phyloP scores from a whole-genome alignment of 345 rosid species.

The Syzygium oleosum region DNA sequence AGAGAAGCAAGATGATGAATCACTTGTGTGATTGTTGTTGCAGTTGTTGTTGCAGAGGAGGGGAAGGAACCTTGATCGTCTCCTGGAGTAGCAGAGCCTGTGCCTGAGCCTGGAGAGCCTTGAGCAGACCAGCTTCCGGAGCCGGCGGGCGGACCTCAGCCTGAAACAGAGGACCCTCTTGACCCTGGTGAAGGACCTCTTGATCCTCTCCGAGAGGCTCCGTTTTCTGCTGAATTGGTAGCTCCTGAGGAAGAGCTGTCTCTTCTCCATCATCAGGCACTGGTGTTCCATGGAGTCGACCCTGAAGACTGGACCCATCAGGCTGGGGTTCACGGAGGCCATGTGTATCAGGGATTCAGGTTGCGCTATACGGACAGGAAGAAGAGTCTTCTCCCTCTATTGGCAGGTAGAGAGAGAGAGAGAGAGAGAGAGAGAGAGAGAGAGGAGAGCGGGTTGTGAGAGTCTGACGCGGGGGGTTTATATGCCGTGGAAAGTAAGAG shows the following conservation, averaged over 20 bases:
- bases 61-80: conserved; percentile 28
- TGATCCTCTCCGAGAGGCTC: conserved; percentile 43
- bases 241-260: conserved; percentile 73
- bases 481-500: neutral
- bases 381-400: neutral
- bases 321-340: neutral
- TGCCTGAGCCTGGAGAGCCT: conserved; percentile 41
- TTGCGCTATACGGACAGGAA: neutral
- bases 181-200: conserved; percentile 26
- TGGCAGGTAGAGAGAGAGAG: neutral
- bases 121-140: conserved; percentile 33
- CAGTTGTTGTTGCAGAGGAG: conserved; percentile 13
- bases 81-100: conserved; percentile 32
- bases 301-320: neutral
- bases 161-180: conserved; percentile 47
- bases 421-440: neutral
- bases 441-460: neutral
- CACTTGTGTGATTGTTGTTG: conserved; percentile 1
- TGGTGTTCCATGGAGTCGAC: conserved; percentile 6
- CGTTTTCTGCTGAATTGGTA: conserved; percentile 72
- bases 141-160: conserved; percentile 30
- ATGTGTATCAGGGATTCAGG: neutral
- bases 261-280: conserved; percentile 57
- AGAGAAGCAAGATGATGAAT: conserved; percentile 10
- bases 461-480: neutral